phyloP scores from a whole-genome alignment of 2,329 filamentous ascomycete genomes.

The Xylariales sp. region DNA sequence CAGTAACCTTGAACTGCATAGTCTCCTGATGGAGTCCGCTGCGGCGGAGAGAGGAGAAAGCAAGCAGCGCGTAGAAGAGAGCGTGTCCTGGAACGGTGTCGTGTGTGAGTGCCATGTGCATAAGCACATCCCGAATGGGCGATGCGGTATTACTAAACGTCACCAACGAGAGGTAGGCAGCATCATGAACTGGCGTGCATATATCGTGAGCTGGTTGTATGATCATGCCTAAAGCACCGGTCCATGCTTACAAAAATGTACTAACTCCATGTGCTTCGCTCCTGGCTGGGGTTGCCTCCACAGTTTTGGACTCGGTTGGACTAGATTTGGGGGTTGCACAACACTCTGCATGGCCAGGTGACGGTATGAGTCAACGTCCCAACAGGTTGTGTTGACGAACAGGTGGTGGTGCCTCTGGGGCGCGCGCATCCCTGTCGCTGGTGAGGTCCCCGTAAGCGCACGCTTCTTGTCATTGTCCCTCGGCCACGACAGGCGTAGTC shows the following conservation, averaged over 20 bases:
- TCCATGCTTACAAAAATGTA: slow-evolving; percentile 15
- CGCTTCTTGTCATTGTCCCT: slow-evolving; percentile 19
- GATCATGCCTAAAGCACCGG: background rate
- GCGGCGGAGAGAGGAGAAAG: slow-evolving; percentile 21
- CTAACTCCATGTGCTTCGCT: slow-evolving; percentile 10
- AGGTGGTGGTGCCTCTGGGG: slow-evolving; percentile 1
- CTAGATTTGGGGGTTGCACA: background rate
- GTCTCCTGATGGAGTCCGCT: slow-evolving; percentile 18
- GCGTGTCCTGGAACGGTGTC: slow-evolving; percentile 17
- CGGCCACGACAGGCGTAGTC: slow-evolving; percentile 25
- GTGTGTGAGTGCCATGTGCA: slow-evolving; percentile 19
- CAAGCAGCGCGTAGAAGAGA: slow-evolving; percentile 19
- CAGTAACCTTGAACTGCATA: slow-evolving; percentile 20
- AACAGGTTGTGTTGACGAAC: slow-evolving; percentile 19
- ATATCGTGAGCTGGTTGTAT: background rate
- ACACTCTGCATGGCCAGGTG: slow-evolving; percentile 5
- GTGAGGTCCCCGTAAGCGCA: slow-evolving; percentile 11
- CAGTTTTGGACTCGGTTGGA: background rate
- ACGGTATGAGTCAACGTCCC: slow-evolving; percentile 18
- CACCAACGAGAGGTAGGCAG: slow-evolving; percentile 16
- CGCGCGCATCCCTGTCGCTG: background rate
- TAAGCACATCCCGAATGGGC: slow-evolving; percentile 17
- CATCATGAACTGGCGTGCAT: slow-evolving; percentile 15
- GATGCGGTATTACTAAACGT: slow-evolving; percentile 14
- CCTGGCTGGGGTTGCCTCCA: slow-evolving; percentile 7